phyloP scores from a whole-genome alignment of 371 early-diverging fungal genomes.

The Zopfochytrium polystomum region DNA sequence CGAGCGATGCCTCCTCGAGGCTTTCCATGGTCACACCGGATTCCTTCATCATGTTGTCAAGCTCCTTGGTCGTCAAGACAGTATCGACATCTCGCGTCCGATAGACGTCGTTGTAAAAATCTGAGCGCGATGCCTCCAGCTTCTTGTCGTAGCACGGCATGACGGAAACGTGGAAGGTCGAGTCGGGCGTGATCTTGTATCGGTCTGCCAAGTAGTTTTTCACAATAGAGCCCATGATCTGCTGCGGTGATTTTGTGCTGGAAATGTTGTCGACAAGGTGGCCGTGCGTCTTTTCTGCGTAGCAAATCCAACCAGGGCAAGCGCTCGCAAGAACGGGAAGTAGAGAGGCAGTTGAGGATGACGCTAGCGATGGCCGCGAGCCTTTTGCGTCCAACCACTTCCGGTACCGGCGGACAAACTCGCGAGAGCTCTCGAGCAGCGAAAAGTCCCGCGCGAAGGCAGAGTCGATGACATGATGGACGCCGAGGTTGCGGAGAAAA shows the following conservation, averaged over 20 bases:
- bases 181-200: slow-evolving; percentile 60
- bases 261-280: slow-evolving; percentile 79
- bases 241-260: slow-evolving; percentile 89
- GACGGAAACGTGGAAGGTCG: slow-evolving; percentile 85
- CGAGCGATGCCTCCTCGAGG: slow-evolving; percentile 53
- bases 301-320: slow-evolving; percentile 96
- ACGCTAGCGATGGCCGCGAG: slow-evolving; percentile 5
- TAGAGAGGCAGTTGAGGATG: slow-evolving; percentile 18
- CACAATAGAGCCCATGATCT: slow-evolving; percentile 88
- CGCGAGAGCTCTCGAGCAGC: slow-evolving; percentile 77
- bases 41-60: slow-evolving; percentile 78
- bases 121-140: slow-evolving; percentile 88
- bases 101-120: slow-evolving; percentile 78
- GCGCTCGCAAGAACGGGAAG: slow-evolving; percentile 78
- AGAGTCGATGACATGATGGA: slow-evolving; percentile 81
- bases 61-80: slow-evolving; percentile 84
- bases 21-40: slow-evolving; percentile 40
- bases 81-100: slow-evolving; percentile 89
- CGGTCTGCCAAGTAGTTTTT: slow-evolving; percentile 74
- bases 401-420: slow-evolving; percentile 77
- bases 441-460: slow-evolving; percentile 83
- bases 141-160: slow-evolving; percentile 99
- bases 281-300: slow-evolving; percentile 96
- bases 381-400: slow-evolving; percentile 17
- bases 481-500: slow-evolving; percentile 74